Evolutionary conservation across 1,284 basidiomycete species (phyloP), one percentile per base, ranked within the genome.

Genomic region (Ceratobasidium papillatum): DNA sequence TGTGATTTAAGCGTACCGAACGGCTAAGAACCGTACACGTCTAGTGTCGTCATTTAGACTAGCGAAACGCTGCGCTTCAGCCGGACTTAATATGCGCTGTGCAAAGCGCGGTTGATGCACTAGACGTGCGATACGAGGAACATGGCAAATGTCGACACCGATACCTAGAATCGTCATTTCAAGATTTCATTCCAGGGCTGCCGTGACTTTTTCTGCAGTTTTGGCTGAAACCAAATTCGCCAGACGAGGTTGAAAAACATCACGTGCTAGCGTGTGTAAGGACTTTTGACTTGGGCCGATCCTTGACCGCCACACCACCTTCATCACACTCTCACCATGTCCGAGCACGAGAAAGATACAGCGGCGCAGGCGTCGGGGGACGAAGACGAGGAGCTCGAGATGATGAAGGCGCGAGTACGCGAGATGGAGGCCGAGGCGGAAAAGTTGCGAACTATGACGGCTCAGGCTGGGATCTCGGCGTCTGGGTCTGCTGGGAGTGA

Each of bases 131-230:
- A 96, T 87, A 19, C 94, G 90, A 25, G 90, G 85, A 4, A 93
- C 75, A 78, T 91, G 87, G 56, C 94, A 86, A 66, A 95, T 83
- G 80, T 96, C 94, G 73, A 93, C 88, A 12, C 94, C 94, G 73
- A 94, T 85, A 43, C 94, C 94, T 69, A 93, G 82, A 76, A 95
- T 87, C 19, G 49, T 25, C 74, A 75, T 69, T 32, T 71, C 45
- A 25, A 32, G 47, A 30, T 7, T 4, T 4, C 5, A 30, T 52
- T 30, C 7, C 5, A 25, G 4, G 14, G 7, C 4, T 19, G 41
- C 7, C 41, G 41, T 43, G 14, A 43, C 41, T 43, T 43, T n/a
- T 14, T 49, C 19, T 47, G 45, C 4, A 47, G n/a, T n/a, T 47
- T 47, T 47, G 9, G n/a, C 32, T 47, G 41, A 32, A 61, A 36